Evolutionary conservation across 2,329 filamentous ascomycete species (phyloP), one percentile per base, ranked within the genome.

Genomic region (Dactylonectria macrodidyma): DNA sequence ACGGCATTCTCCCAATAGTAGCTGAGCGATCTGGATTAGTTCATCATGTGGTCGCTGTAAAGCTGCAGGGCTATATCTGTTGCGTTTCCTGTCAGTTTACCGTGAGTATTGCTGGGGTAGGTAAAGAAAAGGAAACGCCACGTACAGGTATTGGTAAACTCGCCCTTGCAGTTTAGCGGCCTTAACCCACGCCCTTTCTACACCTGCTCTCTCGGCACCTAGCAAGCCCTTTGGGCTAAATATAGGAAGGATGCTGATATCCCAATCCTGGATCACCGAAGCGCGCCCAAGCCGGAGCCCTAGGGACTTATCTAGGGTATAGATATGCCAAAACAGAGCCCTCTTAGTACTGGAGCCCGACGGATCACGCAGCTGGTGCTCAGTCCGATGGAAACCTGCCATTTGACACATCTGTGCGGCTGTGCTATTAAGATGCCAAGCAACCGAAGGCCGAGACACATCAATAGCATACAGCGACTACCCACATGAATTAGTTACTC

Each of bases 401-500:
- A 87, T 87, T 71, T 90, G 88, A 70, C 89, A 90, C 59, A 92
- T 81, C 59, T 88, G 85, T 11, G 87, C 86, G 0, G 90, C 90
- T 19, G 85, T 84, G 6, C 86, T 87, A 24, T 86, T 87, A 19
- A 92, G 80, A n/a, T 89, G 87, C 86, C 89, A 91, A 16, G 88
- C 88, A 3, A 92, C 83, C 0, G 88, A 89, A 1, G 89, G 88
- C 46, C 89, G 87, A 3, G 89, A 90, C 14, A 87, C 83, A 68
- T 92, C 89, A 55, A 91, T 85, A 12, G 89, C 86, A 71, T 91
- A 89, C n/a, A 89, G 80, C 5, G 88, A 84, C 88, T 91, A 57
- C 16, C 8, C 26, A 34, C 3, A 54, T 76, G 44, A 73, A 66
- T 7, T 24, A 48, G 5, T 38, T 1, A 16, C 6, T 26, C 9